A percentile compares a stretch with the other conserved stretches of the same genome.
These are phyloP conservation scores for Phyllostachys edulis DNA, from an alignment of 176 grass and related monocot species.

Conservation along the genomic window DNA sequence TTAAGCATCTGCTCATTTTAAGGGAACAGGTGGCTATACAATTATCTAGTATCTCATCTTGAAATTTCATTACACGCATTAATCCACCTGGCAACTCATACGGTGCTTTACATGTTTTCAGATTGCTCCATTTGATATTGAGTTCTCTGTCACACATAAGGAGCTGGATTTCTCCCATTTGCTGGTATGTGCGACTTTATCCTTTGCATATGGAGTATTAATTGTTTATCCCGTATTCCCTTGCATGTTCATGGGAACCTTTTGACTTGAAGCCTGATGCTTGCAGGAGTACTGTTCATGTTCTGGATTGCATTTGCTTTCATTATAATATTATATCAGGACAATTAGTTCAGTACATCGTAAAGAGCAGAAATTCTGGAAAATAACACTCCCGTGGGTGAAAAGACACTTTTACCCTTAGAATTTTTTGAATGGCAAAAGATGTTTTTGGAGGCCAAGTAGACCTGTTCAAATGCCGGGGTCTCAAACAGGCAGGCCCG, in stretches of 20 bases:
- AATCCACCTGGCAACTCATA: constrained; percentile 2
- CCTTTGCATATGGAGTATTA: constrained; percentile 17
- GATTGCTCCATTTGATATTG: constrained; percentile 92
- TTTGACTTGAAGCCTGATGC: constrained; percentile 6
- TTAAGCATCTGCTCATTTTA: constrained; percentile 96
- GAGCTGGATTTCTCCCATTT: constrained; percentile 99
- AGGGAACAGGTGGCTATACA: constrained; percentile 72
- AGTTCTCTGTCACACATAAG: constrained; percentile 94
- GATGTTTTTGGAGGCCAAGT: no score
- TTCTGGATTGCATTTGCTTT: constrained; percentile 10
- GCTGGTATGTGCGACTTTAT: constrained; percentile 56
- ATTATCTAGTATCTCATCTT: constrained; percentile 1
- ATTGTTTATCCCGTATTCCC: constrained; percentile 5
- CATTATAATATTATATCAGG: background rate
- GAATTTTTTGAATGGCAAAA: no score
- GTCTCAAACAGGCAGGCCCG: no score
- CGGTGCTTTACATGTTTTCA: constrained; percentile 33
- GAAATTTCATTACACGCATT: constrained; percentile 15
- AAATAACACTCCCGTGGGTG: no score
- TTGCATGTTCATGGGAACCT: constrained; percentile 12
- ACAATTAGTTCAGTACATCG: no score
- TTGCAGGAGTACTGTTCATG: background rate
- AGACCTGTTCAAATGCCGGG: no score
- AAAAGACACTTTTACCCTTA: no score
- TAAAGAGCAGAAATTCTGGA: no score